Base-by-base conservation (phyloP, 164 flowering plant species). In the Malania oleifera region DNA sequence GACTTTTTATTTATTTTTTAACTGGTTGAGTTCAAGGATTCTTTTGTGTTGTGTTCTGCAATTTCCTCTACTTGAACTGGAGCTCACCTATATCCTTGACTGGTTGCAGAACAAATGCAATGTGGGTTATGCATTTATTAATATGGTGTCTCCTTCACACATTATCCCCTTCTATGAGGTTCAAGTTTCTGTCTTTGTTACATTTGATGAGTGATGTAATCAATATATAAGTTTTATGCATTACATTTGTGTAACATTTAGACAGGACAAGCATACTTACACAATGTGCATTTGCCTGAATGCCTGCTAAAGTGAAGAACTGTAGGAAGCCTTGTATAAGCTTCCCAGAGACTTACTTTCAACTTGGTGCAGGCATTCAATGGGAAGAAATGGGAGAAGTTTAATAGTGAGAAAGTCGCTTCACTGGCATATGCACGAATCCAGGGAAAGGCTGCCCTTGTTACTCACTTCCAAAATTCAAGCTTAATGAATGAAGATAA, bases 81-180 rank as follows among this genome's bases (percentile, higher is more conserved):
- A 19, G 0, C 26, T 46, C 10, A 46, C 9, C 26, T 23, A 17
- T 20, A 2, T 46, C 14, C 13, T 8, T 46, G 18, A 15, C 35
- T 51, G 25, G 19, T 52, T 18, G 54, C 81, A 77, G 84, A 80
- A 80, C 35, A 80, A 80, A 65, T 77, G 84, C 73, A 80, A 80
- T 64, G 81, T 80, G 48, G 84, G 84, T 46, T 80, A 80, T 67
- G 81, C 84, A 23, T 80, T 80, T 63, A 80, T 80, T 65, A 80
- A 80, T 35, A 75, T 80, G 84, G 63, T 73, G 39, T 75, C 79
- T 58, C 79, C 84, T 54, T 50, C 75, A 4, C 79, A 75, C 38
- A 80, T 80, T n/a, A 57, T 75, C 20, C 52, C 79, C 56, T 77
- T 80, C 52, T 80, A 77, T 54, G 37, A 80, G 84, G 84, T 80